Evolutionary conservation across 2,329 filamentous ascomycete species (phyloP).

Genomic region (Stachybotrys echinatus): DNA sequence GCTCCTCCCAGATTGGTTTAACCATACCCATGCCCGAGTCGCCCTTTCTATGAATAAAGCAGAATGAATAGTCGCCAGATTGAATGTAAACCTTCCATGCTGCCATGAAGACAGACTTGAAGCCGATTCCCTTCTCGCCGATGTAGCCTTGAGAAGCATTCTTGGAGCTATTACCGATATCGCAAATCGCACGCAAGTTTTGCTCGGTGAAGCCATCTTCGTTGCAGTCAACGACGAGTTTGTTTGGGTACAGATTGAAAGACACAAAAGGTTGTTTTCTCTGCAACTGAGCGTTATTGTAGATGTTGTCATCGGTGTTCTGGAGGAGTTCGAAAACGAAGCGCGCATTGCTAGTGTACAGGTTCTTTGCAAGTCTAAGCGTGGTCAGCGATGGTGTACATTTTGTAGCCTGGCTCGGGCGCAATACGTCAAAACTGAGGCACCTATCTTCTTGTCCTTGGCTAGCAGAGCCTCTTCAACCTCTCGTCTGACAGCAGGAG

Average conservation of each 20-base stretch:
- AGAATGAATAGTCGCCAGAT: slow-evolving; percentile 38
- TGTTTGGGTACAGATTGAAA: slow-evolving; percentile 28
- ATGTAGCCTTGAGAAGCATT: slow-evolving; percentile 33
- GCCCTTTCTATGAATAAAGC: slow-evolving; percentile 29
- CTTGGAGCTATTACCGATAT: slow-evolving; percentile 40
- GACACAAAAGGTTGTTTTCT: slow-evolving; percentile 21
- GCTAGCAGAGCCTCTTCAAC: slow-evolving; percentile 15
- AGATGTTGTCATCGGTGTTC: slow-evolving; percentile 49
- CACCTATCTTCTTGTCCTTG: slow-evolving; percentile 16
- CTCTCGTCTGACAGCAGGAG: slow-evolving; percentile 9
- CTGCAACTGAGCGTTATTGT: slow-evolving; percentile 13
- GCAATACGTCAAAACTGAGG: slow-evolving; percentile 15
- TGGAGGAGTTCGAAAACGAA: slow-evolving; percentile 50
- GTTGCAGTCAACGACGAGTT: slow-evolving; percentile 43
- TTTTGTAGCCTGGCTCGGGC: neutral
- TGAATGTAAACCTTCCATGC: slow-evolving; percentile 38
- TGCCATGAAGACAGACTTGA: slow-evolving; percentile 45
- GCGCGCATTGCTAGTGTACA: slow-evolving; percentile 36
- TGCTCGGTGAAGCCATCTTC: slow-evolving; percentile 38
- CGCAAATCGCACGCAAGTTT: slow-evolving; percentile 41
- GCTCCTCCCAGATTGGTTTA: slow-evolving; percentile 33
- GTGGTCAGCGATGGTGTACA: neutral
- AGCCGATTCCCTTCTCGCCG: slow-evolving; percentile 47
- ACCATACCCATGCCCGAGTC: slow-evolving; percentile 48
- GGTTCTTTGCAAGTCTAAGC: slow-evolving; percentile 32